Base-by-base conservation (phyloP, 371 early-diverging fungal species). In the Rhizomucor pusillus region DNA sequence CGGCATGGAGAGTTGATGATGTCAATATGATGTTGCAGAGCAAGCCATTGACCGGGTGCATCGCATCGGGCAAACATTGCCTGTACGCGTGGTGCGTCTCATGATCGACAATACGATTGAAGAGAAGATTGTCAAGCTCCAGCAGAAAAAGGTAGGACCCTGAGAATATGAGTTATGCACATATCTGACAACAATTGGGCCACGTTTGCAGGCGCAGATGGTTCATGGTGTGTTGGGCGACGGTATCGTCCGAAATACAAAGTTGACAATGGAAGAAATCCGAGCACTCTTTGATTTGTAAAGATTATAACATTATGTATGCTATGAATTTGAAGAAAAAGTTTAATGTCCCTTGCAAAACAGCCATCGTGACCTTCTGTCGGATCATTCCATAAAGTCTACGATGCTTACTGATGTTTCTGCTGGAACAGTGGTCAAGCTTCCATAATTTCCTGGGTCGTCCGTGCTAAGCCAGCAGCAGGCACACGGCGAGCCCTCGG, bases 41-140 rank as follows among this genome's bases (percentile, higher is more conserved):
- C 92, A 92, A 76, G 93, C 94, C 12, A 89, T 93, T 54, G 95
- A 95, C 63, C 82, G 95, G 62, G 88, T 91, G 0, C 89, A 93
- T 63, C 77, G 94, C 9, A 81, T 94, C 33, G 94, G 93, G 1
- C 94, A 95, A 72, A 77, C 62, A 25, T 63, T 73, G 36, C 77
- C 79, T 19, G 89, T 89, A 5, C 40, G 73, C 34, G 84, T 88
- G 12, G 72, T 74, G 20, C 66, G 86, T 57, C 66, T 87, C 13
- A 68, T 80, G 52, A 73, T 88, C 37, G 59, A 76, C 18, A 62
- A 77, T 11, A 79, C 83, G 14, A 77, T 88, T 12, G 88, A 88
- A 56, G 77, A 84, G 52, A 79, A 82, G 52, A 87, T 88, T 23
- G 59, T 77, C n/a, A 43, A 55, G 36, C 54, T 82, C 13, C 82